These are phyloP conservation scores for Ophiocordyceps sinensis DNA, from an alignment of 2,329 filamentous ascomycete species.

Conservation along the genomic window DNA sequence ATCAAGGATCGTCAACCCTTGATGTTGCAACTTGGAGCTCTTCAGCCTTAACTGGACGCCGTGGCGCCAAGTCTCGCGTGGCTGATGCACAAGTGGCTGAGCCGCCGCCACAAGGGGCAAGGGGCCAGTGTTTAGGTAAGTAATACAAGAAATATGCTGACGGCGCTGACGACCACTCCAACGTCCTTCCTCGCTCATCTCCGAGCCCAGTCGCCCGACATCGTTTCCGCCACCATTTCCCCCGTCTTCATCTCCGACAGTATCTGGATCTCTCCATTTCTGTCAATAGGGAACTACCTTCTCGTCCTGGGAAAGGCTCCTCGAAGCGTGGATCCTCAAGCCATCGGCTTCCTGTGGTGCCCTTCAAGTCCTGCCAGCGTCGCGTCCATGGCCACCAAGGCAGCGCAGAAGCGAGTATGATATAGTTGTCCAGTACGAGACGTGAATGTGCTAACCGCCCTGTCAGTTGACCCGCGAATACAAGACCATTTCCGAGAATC, in stretches of 20 bases:
- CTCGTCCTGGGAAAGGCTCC: neutral
- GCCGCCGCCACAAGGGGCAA: neutral
- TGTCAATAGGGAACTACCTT: neutral
- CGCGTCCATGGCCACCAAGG: slow-evolving; percentile 51
- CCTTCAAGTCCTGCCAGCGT: slow-evolving; percentile 1
- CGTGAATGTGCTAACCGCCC: slow-evolving; percentile 8
- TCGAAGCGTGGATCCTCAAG: neutral
- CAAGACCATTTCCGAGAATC: slow-evolving; percentile 53
- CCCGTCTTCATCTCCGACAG: no score
- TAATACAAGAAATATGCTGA: neutral
- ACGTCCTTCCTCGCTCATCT: neutral
- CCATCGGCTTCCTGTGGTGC: neutral
- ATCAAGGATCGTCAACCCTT: neutral
- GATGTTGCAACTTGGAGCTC: neutral
- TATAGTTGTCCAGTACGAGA: no score
- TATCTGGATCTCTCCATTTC: no score
- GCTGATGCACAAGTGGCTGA: neutral
- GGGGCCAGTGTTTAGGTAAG: neutral
- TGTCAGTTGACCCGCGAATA: slow-evolving; percentile 45
- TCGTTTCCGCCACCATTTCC: no score
- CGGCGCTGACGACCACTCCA: neutral
- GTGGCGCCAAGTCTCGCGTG: neutral
- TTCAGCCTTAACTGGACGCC: neutral
- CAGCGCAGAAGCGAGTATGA: slow-evolving; percentile 56
- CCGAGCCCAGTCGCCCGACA: no score